Base-by-base conservation (phyloP, 1,284 basidiomycete species). In the Phlebopus sp. region DNA sequence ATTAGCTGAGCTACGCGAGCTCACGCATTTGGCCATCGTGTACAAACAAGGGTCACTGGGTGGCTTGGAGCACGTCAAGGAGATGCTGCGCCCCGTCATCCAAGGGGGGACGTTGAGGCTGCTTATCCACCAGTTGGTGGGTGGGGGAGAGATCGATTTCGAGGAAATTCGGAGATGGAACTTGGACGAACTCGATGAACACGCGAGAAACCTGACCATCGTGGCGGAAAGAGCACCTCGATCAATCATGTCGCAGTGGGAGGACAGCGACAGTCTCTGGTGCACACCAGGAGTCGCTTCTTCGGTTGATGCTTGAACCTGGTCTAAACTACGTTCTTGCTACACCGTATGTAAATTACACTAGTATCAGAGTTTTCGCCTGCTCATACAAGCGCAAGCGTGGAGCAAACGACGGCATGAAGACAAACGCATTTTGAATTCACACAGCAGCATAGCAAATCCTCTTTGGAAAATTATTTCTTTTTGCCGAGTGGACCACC, bases 1-100 rank as follows among this genome's bases (percentile, higher is more conserved):
- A 14, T 59, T 73, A 17, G 45, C 54, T 8, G 55, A 57, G 19
- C 60, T 70, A n/a, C 59, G 60, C 7, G 34, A 59, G 17, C 63
- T 72, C 46, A 69, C 69, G 1, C 69, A 73, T 53, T 57, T 73
- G 43, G 69, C 69, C 8, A 46, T 73, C 52, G 60, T 68, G 14
- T 64, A 64, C 49, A 55, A 60, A 17, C 49, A 60, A 7, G 46
- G 50, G 4, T 41, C 58, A 11, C 27, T 27, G n/a, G 41, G 42
- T 25, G 53, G 42, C n/a, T 42, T 46, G n/a, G 49, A 46, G 11
- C 46, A 49, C 23, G 48, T 70, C 27, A 38, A 54, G 36, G 56
- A 66, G 31, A 49, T 69, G 46, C 66, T 71, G 27, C 46, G 59
- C 5, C 70, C 69, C 37, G 55, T 72, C 9, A 46, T 63, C 17